Percentiles rank a stretch among this genome's conserved stretches.
phyloP scores from a whole-genome alignment of 2,329 filamentous ascomycete genomes.

The Biscogniauxia marginata region DNA sequence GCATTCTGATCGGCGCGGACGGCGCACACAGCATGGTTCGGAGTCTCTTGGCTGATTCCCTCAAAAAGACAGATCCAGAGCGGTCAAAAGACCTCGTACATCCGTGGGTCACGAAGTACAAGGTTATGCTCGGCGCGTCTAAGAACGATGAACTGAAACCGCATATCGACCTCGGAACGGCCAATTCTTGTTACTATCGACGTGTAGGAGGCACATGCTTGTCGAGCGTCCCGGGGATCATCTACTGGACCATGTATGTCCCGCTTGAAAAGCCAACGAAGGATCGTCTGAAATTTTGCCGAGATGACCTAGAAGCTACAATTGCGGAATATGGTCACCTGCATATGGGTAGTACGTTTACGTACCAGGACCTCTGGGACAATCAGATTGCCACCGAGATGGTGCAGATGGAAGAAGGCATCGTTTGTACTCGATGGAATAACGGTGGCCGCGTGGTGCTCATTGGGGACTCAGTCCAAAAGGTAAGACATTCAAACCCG shows the following conservation, averaged over 20 bases:
- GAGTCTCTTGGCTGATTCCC: background rate
- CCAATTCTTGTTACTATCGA: too few relatives aligned
- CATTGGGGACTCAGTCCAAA: conserved; percentile 15
- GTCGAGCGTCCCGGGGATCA: too few relatives aligned
- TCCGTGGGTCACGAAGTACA: too few relatives aligned
- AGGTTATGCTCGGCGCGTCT: too few relatives aligned
- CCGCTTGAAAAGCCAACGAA: background rate
- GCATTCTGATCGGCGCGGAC: conserved; percentile 15
- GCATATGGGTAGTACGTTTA: conserved; percentile 19
- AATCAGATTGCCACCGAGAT: conserved; percentile 10
- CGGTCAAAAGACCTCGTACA: too few relatives aligned
- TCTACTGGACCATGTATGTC: too few relatives aligned
- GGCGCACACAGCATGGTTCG: too few relatives aligned
- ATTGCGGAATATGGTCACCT: conserved; percentile 12
- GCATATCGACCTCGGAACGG: too few relatives aligned
- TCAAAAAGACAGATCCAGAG: background rate
- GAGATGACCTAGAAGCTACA: conserved; percentile 9
- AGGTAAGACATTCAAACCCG: conserved; percentile 9
- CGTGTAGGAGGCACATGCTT: too few relatives aligned
- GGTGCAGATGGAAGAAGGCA: conserved; percentile 18
- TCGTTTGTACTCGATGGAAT: conserved; percentile 14
- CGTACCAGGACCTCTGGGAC: conserved; percentile 19
- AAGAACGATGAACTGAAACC: too few relatives aligned
- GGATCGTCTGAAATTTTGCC: conserved; percentile 4
- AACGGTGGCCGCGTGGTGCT: conserved; percentile 13